Evolutionary conservation across 345 rosid species (phyloP).

Genomic region (Gossypium anomalum): DNA sequence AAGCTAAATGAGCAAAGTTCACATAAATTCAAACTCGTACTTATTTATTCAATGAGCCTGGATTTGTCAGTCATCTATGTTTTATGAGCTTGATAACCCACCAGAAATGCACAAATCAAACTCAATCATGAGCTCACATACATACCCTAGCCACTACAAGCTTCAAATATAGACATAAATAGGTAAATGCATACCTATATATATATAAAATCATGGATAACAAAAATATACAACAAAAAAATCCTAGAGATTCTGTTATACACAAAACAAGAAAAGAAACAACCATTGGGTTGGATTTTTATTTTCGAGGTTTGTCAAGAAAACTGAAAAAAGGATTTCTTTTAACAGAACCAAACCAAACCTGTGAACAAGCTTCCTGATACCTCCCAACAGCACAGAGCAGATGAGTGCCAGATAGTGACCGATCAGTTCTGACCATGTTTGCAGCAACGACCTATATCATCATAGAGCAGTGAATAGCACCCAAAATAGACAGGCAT

Average conservation of each 20-base stretch:
- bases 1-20: neutral
- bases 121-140: neutral
- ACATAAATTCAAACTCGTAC: neutral
- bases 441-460: conserved; percentile 93
- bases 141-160: neutral
- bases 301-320: neutral
- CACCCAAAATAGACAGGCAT: neutral
- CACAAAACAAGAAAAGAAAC: neutral
- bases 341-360: conserved; percentile 27
- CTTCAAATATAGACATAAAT: neutral
- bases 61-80: neutral
- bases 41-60: neutral
- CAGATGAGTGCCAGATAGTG: conserved; percentile 88
- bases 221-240: neutral
- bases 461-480: conserved; percentile 16
- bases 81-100: neutral
- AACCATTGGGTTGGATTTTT: neutral
- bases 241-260: neutral
- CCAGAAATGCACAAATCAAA: neutral
- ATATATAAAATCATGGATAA: neutral
- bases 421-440: conserved; percentile 89
- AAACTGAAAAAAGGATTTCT: neutral
- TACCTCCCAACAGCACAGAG: conserved; percentile 95
- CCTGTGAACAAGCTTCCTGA: conserved; percentile 99
- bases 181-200: neutral